Evolutionary conservation across 2,329 filamentous ascomycete genomes (phyloP), one percentile per base, ranked within the genome.

Genomic region (Trichophyton benhamiae): DNA sequence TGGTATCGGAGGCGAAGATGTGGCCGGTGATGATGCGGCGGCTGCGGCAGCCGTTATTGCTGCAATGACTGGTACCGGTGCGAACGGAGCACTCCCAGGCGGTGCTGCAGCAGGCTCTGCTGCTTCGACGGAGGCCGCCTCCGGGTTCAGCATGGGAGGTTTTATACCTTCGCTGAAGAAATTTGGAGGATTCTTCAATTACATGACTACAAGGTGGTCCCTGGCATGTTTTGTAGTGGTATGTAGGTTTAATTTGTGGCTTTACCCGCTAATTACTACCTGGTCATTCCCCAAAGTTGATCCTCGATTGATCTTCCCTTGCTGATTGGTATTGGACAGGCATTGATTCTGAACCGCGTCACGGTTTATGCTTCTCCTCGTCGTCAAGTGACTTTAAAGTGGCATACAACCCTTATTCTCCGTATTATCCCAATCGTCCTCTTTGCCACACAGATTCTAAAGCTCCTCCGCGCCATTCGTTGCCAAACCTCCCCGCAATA

Each of bases 331-430:
- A 65, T 61, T 66, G 63, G 20, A 61, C 63, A 86, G 83, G 90
- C 90, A 22, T 83, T 97, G 62, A 77, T 96, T 62, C 79, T 97
- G 25, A 97, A 97, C 72, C 85, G 94, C 62, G 95, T 94, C 5
- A 87, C 91, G 62, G 94, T 97, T 67, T 97, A 96, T 74, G 92
- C 91, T 48, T 92, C 91, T 0, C 92, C 90, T 13, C 82, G 94
- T 64, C 83, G 91, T 60, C 85, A 88, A 60, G 78, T 96, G n/a
- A 82, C 82, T 8, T 79, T 97, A 1, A 82, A 82, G 61, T 92
- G 89, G 84, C 82, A 85, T 41, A 77, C 86, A 59, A 84, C 90
- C 49, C 74, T 95, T 3, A 72, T 84, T 6, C 73, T 96, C 13
- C 87, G 91, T 59, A 76, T 87, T 36, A 70, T 86, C 2, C 89